Conservation (phyloP, 2,329 filamentous ascomycete species). For the Ilyonectria sp. region DNA sequence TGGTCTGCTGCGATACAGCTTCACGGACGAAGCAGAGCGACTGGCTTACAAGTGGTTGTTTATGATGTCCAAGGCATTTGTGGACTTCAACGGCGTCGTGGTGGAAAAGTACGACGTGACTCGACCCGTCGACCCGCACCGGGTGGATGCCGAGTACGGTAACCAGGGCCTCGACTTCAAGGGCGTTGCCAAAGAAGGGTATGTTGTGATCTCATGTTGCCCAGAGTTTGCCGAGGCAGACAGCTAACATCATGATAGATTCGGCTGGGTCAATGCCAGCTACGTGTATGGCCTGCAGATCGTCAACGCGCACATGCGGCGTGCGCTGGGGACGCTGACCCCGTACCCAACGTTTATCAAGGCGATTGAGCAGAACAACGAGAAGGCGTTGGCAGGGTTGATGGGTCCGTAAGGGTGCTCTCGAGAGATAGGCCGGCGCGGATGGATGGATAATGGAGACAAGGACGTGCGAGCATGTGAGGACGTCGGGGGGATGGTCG, state of each 20-base stretch:
- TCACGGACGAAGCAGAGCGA: constrained; percentile 89
- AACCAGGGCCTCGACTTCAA: constrained; percentile 98
- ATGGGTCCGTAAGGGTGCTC: constrained; percentile 35
- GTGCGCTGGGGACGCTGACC: constrained; percentile 89
- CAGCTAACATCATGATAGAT: constrained; percentile 69
- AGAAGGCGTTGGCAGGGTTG: constrained; percentile 66
- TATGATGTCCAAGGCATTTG: constrained; percentile 98
- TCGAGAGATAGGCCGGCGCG: neutral
- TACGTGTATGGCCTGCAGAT: constrained; percentile 95
- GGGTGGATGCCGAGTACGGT: constrained; percentile 96
- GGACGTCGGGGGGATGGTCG: neutral
- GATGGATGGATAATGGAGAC: neutral
- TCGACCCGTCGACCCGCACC: constrained; percentile 88
- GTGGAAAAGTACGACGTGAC: constrained; percentile 99
- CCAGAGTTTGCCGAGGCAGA: constrained; percentile 1
- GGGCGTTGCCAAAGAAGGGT: constrained; percentile 96
- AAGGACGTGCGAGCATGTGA: constrained; percentile 3
- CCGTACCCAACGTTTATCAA: constrained; percentile 87
- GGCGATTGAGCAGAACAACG: constrained; percentile 71
- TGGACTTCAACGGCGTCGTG: constrained; percentile 97
- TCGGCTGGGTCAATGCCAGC: constrained; percentile 99
- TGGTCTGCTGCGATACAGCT: constrained; percentile 91
- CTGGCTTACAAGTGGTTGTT: constrained; percentile 97
- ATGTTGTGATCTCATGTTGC: constrained; percentile 38
- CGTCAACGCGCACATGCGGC: constrained; percentile 89